Evolutionary conservation across 306 rosid genomes (phyloP), one percentile per base, ranked within the genome.

Genomic region (Leucaena leucocephala): DNA sequence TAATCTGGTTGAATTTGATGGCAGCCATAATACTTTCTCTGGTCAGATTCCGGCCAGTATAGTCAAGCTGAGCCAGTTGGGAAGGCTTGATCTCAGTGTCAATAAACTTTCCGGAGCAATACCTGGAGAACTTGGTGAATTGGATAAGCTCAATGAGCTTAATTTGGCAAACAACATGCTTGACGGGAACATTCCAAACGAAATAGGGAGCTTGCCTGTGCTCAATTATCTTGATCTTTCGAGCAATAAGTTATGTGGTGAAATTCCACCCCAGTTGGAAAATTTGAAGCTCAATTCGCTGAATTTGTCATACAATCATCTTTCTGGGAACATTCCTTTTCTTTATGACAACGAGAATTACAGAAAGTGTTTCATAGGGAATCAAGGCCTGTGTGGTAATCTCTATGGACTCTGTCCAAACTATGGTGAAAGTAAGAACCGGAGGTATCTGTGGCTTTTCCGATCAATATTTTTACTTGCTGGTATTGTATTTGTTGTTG

Each of bases 191-290:
- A 81, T 92, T 62, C 95, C 93, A 11, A 80, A 67, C 62, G 90
- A 90, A 80, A 82, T 92, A 54, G 93, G 91, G 50, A 76, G 79
- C 77, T 85, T 90, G 77, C 88, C 89, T 0, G 93, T 55, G 57
- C 97, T 92, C 71, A 92, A 89, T 83, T 92, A 86, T 86, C 95
- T 92, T 57, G 97, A 92, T 87, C 95, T 92, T 75, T 89, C 95
- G n/a, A 74, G 85, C 22, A 92, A 92, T 75, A 57, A 17, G 3
- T 68, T 92, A 12, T 82, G 85, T 35, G 95, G 97, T 43, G 79
- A 68, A 35, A 87, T 92, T 80, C 95, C 97, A 36, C 55, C 52
- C 11, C 87, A 86, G 81, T 79, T 92, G 86, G 86, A 89, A 69
- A 87, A 89, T 86, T 77, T 92, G 90, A 92, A 90, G 83, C 92